Percentiles rank a stretch among this genome's conserved stretches.
Conservation (phyloP, 495 filamentous ascomycete species). For the Pyronema omphalodes region DNA sequence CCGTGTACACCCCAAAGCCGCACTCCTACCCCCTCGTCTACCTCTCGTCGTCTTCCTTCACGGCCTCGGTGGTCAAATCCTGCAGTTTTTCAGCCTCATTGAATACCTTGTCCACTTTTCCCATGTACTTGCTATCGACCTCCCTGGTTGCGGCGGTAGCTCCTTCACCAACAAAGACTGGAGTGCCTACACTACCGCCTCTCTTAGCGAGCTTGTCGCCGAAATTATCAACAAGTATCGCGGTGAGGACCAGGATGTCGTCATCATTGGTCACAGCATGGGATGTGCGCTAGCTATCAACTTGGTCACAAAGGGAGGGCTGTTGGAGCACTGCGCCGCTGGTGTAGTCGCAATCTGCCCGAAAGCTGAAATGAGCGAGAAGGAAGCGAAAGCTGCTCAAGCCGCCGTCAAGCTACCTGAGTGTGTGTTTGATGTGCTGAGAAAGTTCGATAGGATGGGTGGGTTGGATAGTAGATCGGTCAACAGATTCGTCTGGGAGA, state of each 20-base stretch:
- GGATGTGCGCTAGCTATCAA: constrained; percentile 62
- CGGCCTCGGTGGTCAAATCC: constrained; percentile 76
- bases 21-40: constrained; percentile 57
- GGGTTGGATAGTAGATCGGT: constrained; percentile 64
- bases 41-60: constrained; percentile 82
- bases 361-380: constrained; percentile 39
- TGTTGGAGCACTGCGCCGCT: constrained; percentile 42
- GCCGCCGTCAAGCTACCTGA: constrained; percentile 47
- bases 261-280: constrained; percentile 77
- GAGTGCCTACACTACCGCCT: constrained; percentile 62
- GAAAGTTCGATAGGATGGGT: constrained; percentile 64
- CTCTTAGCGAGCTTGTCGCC: constrained; percentile 54
- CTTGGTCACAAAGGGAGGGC: constrained; percentile 41
- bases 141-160: constrained; percentile 75
- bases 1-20: constrained; percentile 57
- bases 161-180: constrained; percentile 49
- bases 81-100: constrained; percentile 70
- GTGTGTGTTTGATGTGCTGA: constrained; percentile 56
- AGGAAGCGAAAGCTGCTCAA: constrained; percentile 33
- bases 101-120: constrained; percentile 64
- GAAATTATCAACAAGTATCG: constrained; percentile 50
- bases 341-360: constrained; percentile 73
- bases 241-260: constrained; percentile 49
- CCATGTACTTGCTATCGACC: constrained; percentile 75
- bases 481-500: constrained; percentile 52